Percentiles rank a stretch among this genome's conserved stretches.
phyloP scores from a whole-genome alignment of 106 monocot species.

The Allium cepa region DNA sequence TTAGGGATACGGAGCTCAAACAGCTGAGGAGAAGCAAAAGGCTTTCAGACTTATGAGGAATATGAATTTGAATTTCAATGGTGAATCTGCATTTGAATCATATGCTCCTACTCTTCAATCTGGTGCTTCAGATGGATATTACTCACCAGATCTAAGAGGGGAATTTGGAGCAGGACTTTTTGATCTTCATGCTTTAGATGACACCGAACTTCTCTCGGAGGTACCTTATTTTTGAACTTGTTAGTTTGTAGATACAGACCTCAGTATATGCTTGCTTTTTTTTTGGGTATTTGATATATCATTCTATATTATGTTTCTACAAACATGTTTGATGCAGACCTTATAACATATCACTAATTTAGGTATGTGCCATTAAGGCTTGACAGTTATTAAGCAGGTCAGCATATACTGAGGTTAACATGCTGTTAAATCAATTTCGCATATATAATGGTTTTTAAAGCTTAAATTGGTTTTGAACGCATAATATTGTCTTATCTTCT shows the following conservation, averaged over 20 bases:
- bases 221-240: slow-evolving; percentile 15
- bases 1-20: slow-evolving; percentile 72
- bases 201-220: slow-evolving; percentile 77
- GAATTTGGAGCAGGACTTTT: slow-evolving; percentile 86
- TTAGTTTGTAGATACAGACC: no score
- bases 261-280: no score
- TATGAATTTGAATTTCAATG: slow-evolving; percentile 79
- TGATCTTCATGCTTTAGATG: slow-evolving; percentile 83
- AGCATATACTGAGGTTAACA: not conserved
- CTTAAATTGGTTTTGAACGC: no score
- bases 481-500: no score
- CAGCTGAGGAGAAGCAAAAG: slow-evolving; percentile 78
- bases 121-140: slow-evolving; percentile 34
- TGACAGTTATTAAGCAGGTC: not conserved
- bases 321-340: not conserved
- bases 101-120: slow-evolving; percentile 40
- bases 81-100: slow-evolving; percentile 50
- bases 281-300: not conserved
- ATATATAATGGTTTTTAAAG: no score
- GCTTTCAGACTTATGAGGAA: slow-evolving; percentile 61
- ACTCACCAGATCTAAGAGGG: slow-evolving; percentile 62
- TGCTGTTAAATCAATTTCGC: no score
- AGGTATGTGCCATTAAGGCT: not conserved
- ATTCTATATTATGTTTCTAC: not conserved
- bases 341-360: not conserved